Base-by-base conservation (phyloP, 768 basidiomycete species). In the Trametes meyenii region DNA sequence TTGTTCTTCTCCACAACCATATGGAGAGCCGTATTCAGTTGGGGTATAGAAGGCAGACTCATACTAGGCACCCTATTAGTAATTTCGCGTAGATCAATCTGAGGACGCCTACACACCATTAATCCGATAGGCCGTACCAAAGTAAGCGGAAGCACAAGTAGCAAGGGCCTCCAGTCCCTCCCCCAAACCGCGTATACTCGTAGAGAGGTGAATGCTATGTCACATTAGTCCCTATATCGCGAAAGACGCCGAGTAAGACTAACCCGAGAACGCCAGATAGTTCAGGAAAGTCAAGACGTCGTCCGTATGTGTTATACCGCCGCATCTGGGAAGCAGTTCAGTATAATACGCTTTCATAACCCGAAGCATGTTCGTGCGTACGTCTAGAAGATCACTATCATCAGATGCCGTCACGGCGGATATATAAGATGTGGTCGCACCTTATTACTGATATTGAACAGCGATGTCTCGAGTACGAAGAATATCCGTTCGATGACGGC, bases 161-260 rank as follows among this genome's bases (percentile, higher is more conserved):
- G 3, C 6, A 63, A 44, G 1, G 65, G 65, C 21, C 40, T 62
- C 67, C 65, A 66, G 21, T 66, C 63, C 16, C 52, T 45, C 2
- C 62, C 62, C 58, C 63, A 66, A 1, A 68, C 61, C 0, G 45
- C 67, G 33, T 60, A 66, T 4, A 68, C 52, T 2, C 67, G 57
- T 16, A 68, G 50, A 7, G 43, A 24, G 7, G 51, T 48, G 38
- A 60, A 60, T 1, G 51, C 44, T 54, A 36, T 3, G 14, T 35
- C 4, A 17, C 24, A 6, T 16, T 4, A 12, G 43, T 19, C 6
- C 8, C 3, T 19, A 7, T 10, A 24, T 3, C 16, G 1, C 5
- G 10, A 10, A 29, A 1, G 2, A 10, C 2, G 8, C 3, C 7
- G n/a, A 33, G 6, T 2, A 10, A 6, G 13, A n/a, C 45, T 38